Evolutionary conservation across 306 rosid species (phyloP).

Genomic region (Dryas drummondii): DNA sequence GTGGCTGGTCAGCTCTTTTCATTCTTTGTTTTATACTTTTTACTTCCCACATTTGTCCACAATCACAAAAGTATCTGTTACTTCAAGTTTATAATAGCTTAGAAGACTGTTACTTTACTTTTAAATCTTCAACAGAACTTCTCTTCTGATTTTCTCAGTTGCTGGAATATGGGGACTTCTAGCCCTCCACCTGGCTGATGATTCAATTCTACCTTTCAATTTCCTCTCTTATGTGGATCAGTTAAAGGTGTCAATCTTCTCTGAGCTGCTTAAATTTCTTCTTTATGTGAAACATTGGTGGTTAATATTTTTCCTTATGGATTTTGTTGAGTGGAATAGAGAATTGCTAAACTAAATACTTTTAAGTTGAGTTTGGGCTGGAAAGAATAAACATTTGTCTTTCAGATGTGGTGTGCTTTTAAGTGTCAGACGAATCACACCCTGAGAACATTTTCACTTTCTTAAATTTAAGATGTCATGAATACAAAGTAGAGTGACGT

Average conservation of each 20-base stretch:
- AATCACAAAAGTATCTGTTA: not conserved
- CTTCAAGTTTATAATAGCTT: not conserved
- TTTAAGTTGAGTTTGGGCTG: not conserved
- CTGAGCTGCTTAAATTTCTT: not conserved
- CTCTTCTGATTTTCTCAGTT: conserved; percentile 45
- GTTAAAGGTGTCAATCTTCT: conserved; percentile 54
- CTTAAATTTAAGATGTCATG: not conserved
- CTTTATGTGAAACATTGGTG: not conserved
- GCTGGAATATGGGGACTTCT: conserved; percentile 91
- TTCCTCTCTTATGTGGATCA: conserved; percentile 70
- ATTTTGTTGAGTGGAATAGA: not conserved
- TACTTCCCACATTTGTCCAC: not conserved
- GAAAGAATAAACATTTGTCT: not conserved
- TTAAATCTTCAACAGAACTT: not conserved
- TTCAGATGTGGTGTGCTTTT: not conserved
- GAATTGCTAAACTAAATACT: not conserved
- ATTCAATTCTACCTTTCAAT: conserved; percentile 68
- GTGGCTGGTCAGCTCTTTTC: conserved; percentile 61
- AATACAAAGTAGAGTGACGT: not conserved
- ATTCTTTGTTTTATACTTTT: not conserved
- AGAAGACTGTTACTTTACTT: not conserved
- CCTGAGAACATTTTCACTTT: not conserved
- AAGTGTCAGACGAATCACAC: not conserved
- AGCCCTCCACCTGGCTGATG: conserved; percentile 83
- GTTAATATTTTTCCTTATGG: not conserved